These are phyloP conservation scores for Pichia sp. DNA, from an alignment of 1,139 yeast species.

Conservation along the genomic window DNA sequence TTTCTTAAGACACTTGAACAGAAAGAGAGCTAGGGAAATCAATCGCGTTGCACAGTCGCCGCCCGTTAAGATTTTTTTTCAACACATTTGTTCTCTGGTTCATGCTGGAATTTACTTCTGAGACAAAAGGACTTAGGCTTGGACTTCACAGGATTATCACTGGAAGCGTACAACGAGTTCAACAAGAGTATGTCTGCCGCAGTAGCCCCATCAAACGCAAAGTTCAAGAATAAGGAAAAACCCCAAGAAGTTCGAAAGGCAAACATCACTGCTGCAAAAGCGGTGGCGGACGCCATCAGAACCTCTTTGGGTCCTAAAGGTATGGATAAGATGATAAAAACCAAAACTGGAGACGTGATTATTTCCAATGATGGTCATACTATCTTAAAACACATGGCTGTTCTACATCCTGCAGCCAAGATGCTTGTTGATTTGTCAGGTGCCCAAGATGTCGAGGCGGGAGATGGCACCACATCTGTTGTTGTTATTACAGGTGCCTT, in stretches of 20 bases:
- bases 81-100: too few relatives aligned
- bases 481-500: conserved; percentile 93
- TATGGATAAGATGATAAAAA: conserved; percentile 98
- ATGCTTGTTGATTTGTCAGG: conserved; percentile 97
- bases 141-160: too few relatives aligned
- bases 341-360: conserved; percentile 86
- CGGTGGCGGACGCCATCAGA: conserved; percentile 96
- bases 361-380: conserved; percentile 98
- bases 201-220: conserved; percentile 67
- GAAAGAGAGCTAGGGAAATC: too few relatives aligned
- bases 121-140: too few relatives aligned
- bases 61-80: too few relatives aligned
- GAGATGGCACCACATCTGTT: conserved; percentile 98
- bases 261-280: conserved; percentile 91
- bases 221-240: conserved; percentile 91
- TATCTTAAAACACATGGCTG: conserved; percentile 93
- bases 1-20: too few relatives aligned
- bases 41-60: too few relatives aligned
- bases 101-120: too few relatives aligned
- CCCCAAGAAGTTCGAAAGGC: conserved; percentile 95
- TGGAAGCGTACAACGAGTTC: too few relatives aligned
- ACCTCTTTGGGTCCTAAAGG: conserved; percentile 98
- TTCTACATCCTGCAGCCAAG: conserved; percentile 95
- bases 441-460: conserved; percentile 98
- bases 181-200: conserved; percentile 29